Evolutionary conservation across 1,139 yeast genomes (phyloP).

Genomic region (Geotrichum bryndzae): DNA sequence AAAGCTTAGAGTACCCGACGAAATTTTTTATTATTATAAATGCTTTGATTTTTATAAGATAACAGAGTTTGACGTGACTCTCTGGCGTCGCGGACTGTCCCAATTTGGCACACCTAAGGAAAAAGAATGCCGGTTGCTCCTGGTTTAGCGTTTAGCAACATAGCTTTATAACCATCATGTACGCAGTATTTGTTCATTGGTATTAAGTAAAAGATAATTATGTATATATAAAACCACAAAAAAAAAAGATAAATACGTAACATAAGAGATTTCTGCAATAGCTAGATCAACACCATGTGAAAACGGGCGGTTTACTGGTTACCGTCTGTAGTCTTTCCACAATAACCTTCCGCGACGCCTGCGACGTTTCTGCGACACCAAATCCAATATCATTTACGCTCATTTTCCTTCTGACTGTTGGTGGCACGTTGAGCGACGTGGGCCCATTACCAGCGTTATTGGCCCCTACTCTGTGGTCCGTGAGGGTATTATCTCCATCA

Average conservation of each 20-base stretch:
- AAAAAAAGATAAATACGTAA: neutral
- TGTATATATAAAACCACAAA: neutral
- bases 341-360: slow-evolving; percentile 41
- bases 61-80: neutral
- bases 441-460: slow-evolving; percentile 7
- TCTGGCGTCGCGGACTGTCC: neutral
- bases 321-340: slow-evolving; percentile 60
- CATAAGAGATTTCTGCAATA: neutral
- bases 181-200: neutral
- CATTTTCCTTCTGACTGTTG: slow-evolving; percentile 10
- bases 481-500: slow-evolving; percentile 12
- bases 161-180: too few relatives aligned
- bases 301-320: slow-evolving; percentile 54
- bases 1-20: too few relatives aligned
- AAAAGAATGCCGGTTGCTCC: neutral
- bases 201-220: neutral
- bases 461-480: slow-evolving; percentile 1
- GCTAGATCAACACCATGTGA: slow-evolving; percentile 56
- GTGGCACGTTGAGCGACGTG: neutral
- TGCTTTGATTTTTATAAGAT: neutral
- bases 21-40: neutral
- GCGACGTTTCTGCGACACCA: slow-evolving; percentile 30
- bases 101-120: neutral
- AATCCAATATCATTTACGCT: slow-evolving; percentile 26
- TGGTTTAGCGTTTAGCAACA: neutral